Conservation (phyloP, 2,329 filamentous ascomycete species). For the Westerdykella aurantiaca region DNA sequence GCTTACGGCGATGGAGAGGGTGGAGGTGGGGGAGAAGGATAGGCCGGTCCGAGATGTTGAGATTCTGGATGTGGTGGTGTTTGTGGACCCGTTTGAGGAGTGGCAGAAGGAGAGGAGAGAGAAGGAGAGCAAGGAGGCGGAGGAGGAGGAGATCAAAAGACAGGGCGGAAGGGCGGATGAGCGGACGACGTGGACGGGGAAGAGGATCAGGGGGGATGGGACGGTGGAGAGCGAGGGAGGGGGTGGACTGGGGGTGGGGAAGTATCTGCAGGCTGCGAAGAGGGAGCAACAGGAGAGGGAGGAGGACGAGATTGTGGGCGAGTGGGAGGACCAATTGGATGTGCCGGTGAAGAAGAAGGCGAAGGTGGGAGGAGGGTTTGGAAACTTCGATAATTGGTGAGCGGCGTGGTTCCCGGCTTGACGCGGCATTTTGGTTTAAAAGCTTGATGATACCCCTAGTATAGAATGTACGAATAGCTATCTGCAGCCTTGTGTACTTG, state of each 20-base stretch:
- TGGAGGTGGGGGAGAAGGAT: constrained; percentile 67
- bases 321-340: constrained; percentile 57
- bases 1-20: constrained; percentile 69
- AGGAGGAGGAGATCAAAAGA: constrained; percentile 56
- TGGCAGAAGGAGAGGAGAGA: constrained; percentile 63
- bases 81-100: constrained; percentile 92
- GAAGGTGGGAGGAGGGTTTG: constrained; percentile 71
- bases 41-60: constrained; percentile 70
- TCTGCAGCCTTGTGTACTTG: no score
- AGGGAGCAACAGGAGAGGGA: constrained; percentile 28
- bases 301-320: constrained; percentile 57
- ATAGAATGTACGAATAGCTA: neutral
- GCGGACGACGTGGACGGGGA: constrained; percentile 91
- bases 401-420: neutral
- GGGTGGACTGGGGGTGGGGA: constrained; percentile 59
- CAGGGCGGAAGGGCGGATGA: constrained; percentile 79
- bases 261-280: constrained; percentile 67
- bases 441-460: neutral
- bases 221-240: constrained; percentile 51
- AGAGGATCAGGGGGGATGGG: constrained; percentile 68
- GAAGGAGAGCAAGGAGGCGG: constrained; percentile 55
- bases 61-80: constrained; percentile 78
- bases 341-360: constrained; percentile 71
- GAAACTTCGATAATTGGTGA: constrained; percentile 90
- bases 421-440: neutral